Base-by-base conservation (phyloP, 495 filamentous ascomycete species). In the Penicillium paradoxum region DNA sequence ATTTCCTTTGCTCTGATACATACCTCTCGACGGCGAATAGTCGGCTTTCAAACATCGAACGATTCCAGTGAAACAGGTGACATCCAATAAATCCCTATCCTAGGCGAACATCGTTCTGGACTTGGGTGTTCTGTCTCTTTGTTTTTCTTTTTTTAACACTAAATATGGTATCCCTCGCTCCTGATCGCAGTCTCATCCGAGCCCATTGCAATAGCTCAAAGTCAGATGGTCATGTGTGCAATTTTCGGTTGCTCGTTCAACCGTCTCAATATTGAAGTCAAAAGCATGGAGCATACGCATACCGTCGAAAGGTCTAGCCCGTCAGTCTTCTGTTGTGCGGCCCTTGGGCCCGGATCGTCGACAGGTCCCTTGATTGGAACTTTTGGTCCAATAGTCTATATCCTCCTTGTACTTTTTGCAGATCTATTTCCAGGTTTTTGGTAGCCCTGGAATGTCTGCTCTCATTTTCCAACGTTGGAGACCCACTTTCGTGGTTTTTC, bases 381-480 rank as follows among this genome's bases (percentile, higher is more conserved):
- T 51, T 58, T 42, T 52, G 46, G 59, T 53, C 33, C 46, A 49
- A 38, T 60, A 55, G 63, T 60, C 51, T 25, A 32, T 30, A 34
- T 21, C 21, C 40, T 40, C 36, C 36, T 51, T 49, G 36, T 51
- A 37, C 38, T 32, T 51, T 33, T 32, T 61, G 63, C 45, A 54
- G 60, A 60, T 56, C 55, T 29, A 29, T 56, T 52, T 22, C 55
- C 63, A 30, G 57, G 45, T 60, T 53, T 54, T 61, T 56, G 63
- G 57, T 52, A 60, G 38, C 54, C 53, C 56, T 60, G 46, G 56
- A 57, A 66, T 66, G 49, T 53, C 30, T 47, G n/a, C 15, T 33
- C 33, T 22, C 63, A 63, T 65, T 37, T 37, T 37, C 32, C 41
- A 45, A 57, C 38, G 32, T 30, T 44, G 25, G 39, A 45, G 52